Evolutionary conservation across 306 rosid species (phyloP), one percentile per base, ranked within the genome.

Genomic region (Prunus mongolica): DNA sequence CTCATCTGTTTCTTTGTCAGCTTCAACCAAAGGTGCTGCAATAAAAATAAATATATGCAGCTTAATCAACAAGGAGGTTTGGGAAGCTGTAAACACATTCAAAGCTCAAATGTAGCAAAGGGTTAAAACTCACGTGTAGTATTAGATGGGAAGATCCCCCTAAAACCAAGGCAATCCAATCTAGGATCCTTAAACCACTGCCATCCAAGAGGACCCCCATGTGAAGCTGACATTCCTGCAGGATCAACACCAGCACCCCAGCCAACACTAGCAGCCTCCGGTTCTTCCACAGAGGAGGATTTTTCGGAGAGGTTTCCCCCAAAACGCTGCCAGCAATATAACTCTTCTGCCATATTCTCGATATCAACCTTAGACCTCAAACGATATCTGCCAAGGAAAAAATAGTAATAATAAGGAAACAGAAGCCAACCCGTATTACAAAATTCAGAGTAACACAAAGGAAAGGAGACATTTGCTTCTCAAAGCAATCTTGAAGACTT

Each of bases 351-450:
- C 65, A 92, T 84, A 83, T 90, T 82, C 67, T 95, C 97, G 84
- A 92, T 95, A 79, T 92, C 97, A 83, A 95, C 97, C 93, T 95
- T 92, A 41, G 98, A 85, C 89, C 98, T 92, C 87, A 95, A 69
- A 19, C 98, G 90, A 74, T 92, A 95, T 79, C 97, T 95, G 86
- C 73, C 44, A 38, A 38, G 44, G 44, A 38, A 38, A 32, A 34
- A 18, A 8, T 27, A 4, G 19, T 60, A 20, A 47, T n/a, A 76
- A 38, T 14, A 24, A 46, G 30, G 28, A 54, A 14, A 46, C 11
- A 70, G 0, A 28, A 12, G 20, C 12, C 20, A 55, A 5, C 54
- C 6, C 9, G n/a, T 30, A 30, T 44, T 15, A 20, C 24, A 28
- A 58, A 52, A 71, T 49, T 11, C 30, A 18, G 52, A n/a, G 15